Evolutionary conservation across 2,329 filamentous ascomycete genomes (phyloP).

Genomic region (Gyromitra esculenta): DNA sequence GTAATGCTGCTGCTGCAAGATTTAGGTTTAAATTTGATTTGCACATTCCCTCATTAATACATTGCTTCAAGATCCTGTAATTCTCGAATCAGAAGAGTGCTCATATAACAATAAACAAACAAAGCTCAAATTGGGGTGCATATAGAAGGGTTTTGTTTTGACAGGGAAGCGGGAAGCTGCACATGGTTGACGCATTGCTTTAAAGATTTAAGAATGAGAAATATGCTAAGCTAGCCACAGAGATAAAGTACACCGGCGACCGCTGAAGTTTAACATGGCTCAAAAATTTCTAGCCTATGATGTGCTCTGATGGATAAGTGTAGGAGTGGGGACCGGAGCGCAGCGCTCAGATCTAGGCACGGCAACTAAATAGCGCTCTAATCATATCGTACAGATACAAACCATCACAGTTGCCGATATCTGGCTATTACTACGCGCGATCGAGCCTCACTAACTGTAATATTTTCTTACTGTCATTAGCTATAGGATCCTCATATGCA

Average conservation of each 20-base stretch:
- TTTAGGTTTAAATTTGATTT: slow-evolving; percentile 14
- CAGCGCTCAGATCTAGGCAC: background rate
- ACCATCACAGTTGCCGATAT: background rate
- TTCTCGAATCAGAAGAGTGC: background rate
- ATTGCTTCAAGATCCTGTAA: slow-evolving; percentile 2
- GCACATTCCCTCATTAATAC: slow-evolving; percentile 5
- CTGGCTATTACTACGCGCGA: background rate
- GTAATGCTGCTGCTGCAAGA: background rate
- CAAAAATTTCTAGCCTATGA: background rate
- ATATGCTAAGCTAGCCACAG: background rate
- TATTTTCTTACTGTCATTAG: background rate
- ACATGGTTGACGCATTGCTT: background rate
- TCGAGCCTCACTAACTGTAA: background rate
- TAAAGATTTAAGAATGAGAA: background rate
- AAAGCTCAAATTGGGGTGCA: background rate
- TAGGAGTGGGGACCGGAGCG: no score
- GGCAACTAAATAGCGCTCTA: background rate
- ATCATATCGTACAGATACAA: background rate
- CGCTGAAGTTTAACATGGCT: background rate
- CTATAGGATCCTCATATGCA: background rate
- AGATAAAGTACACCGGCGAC: background rate
- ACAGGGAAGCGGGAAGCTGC: slow-evolving; percentile 6
- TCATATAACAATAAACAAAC: background rate
- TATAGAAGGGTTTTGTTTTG: background rate
- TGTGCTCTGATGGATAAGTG: background rate